Evolutionary conservation across 1,284 basidiomycete genomes (phyloP), one percentile per base, ranked within the genome.

Genomic region (Puccinia triticina): DNA sequence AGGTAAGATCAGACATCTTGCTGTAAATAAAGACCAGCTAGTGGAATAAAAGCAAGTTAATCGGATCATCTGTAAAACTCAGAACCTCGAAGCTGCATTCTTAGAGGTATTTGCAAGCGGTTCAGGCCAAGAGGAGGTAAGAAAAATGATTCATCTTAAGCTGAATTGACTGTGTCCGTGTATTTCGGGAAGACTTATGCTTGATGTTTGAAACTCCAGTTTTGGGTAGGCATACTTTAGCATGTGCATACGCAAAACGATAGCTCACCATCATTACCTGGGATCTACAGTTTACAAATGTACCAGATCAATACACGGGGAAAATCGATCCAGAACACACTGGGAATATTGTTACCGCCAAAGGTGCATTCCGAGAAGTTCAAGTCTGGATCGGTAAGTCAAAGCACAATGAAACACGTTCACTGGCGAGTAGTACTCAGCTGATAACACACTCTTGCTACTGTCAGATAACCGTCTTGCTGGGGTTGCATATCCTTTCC

Each of bases 351-450:
- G 26, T 90, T 5, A 89, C 89, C 78, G 90, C 89, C 0, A 89
- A 91, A 83, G 92, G 92, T 0, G 91, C 93, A 1, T 94, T 93
- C 89, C 89, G 93, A 50, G 93, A 94, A 87, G 91, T 94, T 23
- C 90, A 92, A 74, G 86, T 94, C 72, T 88, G 92, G n/a, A 90
- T 94, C 10, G 93, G 79, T 81, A 57, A 40, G 67, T 57, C 21
- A 11, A 34, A 66, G 4, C 5, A 29, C 14, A 71, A 79, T 32
- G n/a, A 32, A 10, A 18, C 14, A 57, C 59, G 7, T 23, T 8
- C 16, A 61, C 7, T 57, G 16, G 3, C 11, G 48, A 72, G 21
- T 34, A 72, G 21, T 34, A 10, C n/a, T 40, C 23, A 34, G n/a
- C 34, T 69, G 64, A 69, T 50, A 14, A 18, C 26, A 16, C 12